Percentiles rank a stretch among this genome's conserved stretches.
These are phyloP conservation scores for Trichoderma gamsii DNA, from an alignment of 495 filamentous ascomycete genomes.

Conservation along the genomic window DNA sequence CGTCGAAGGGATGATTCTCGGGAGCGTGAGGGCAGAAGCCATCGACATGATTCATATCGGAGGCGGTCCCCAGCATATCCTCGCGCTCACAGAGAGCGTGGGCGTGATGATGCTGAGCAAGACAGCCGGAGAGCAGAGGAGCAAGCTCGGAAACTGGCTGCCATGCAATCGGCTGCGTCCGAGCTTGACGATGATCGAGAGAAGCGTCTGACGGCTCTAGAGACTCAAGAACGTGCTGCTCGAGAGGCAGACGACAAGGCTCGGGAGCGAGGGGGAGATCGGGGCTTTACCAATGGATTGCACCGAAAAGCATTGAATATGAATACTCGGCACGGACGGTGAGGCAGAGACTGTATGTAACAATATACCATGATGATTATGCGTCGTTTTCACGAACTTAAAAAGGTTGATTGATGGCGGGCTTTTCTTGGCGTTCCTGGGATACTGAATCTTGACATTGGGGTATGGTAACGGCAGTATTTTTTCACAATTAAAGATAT, in stretches of 20 bases:
- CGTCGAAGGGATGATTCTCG: not conserved
- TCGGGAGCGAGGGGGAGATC: slow-evolving; percentile 54
- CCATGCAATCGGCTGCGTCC: slow-evolving; percentile 82
- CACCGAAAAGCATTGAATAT: slow-evolving; percentile 54
- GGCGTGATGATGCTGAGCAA: slow-evolving; percentile 25
- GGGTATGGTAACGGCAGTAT: too few relatives aligned
- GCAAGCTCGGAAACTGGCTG: slow-evolving; percentile 64
- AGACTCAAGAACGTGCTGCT: slow-evolving; percentile 56
- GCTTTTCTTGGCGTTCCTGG: not conserved
- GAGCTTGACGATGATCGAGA: slow-evolving; percentile 70
- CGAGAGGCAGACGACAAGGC: slow-evolving; percentile 57
- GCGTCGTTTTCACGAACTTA: not conserved
- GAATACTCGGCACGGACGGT: slow-evolving; percentile 42
- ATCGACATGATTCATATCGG: slow-evolving; percentile 21
- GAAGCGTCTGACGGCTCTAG: slow-evolving; percentile 61
- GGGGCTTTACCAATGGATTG: slow-evolving; percentile 53
- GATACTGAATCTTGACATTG: too few relatives aligned
- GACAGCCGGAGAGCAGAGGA: slow-evolving; percentile 36
- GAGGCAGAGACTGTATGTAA: slow-evolving; percentile 30
- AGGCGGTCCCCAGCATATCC: slow-evolving; percentile 30
- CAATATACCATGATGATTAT: not conserved
- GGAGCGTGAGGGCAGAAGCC: slow-evolving; percentile 7
- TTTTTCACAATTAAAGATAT: not conserved
- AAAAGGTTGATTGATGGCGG: not conserved
- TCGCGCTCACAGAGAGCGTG: slow-evolving; percentile 20